Conservation (phyloP, 2,329 filamentous ascomycete genomes). For the Tolypocladium pustulatum region DNA sequence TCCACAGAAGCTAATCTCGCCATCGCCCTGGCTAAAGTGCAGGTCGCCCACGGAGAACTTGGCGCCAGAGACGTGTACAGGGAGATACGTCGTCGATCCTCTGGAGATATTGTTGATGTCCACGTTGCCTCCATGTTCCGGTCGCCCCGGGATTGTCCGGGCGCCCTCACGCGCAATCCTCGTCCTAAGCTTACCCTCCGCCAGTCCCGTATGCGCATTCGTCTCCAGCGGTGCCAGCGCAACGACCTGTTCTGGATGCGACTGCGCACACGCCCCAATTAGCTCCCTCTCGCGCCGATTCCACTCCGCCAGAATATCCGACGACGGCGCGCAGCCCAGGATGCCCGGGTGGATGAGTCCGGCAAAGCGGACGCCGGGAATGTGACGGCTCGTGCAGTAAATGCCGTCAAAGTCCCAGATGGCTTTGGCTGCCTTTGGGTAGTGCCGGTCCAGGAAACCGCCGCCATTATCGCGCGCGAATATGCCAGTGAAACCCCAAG, state of each 20-base stretch:
- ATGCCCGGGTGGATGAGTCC: constrained; percentile 90
- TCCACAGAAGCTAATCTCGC: constrained; percentile 80
- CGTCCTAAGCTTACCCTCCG: constrained; percentile 44
- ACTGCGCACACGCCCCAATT: constrained; percentile 46
- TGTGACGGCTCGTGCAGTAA: constrained; percentile 74
- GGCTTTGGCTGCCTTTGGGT: constrained; percentile 63
- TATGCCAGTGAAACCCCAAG: constrained; percentile 83
- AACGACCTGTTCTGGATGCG: constrained; percentile 55
- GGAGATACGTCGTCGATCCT: constrained; percentile 75
- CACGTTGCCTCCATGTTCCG: constrained; percentile 83
- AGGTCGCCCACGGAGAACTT: constrained; percentile 87
- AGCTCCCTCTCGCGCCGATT: constrained; percentile 75
- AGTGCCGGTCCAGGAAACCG: constrained; percentile 79
- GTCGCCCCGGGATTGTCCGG: constrained; percentile 72
- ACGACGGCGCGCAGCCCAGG: constrained; percentile 75
- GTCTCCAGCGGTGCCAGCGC: constrained; percentile 63
- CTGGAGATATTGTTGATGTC: constrained; percentile 81
- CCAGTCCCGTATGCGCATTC: constrained; percentile 65
- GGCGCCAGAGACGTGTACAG: constrained; percentile 75
- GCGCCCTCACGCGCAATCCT: constrained; percentile 72
- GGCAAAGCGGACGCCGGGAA: constrained; percentile 77
- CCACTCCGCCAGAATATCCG: constrained; percentile 69
- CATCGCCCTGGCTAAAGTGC: constrained; percentile 75
- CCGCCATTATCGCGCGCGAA: constrained; percentile 77
- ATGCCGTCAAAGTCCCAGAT: constrained; percentile 50